Percentiles rank a stretch among this genome's conserved stretches.
These are phyloP conservation scores for Thinopyrum elongatum DNA, from an alignment of 176 grass and related monocot genomes.

Conservation along the genomic window DNA sequence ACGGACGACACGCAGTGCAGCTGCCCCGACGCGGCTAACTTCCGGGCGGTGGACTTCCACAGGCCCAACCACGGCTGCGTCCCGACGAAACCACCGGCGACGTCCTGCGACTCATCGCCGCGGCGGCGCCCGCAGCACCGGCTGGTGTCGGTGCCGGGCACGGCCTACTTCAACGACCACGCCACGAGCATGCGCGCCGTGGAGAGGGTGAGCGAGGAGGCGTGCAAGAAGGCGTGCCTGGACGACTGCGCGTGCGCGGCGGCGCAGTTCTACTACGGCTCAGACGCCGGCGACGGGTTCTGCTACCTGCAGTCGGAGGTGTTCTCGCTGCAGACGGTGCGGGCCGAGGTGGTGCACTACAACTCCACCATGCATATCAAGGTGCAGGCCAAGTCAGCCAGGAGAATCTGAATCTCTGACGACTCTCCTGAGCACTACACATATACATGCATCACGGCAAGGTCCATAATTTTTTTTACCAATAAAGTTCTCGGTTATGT, in stretches of 20 bases:
- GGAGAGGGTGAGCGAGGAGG: constrained; percentile 33
- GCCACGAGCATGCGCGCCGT: constrained; percentile 22
- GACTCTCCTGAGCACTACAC: no score
- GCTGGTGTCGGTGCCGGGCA: constrained; percentile 24
- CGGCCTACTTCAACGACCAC: constrained; percentile 39
- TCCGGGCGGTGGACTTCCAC: constrained; percentile 39
- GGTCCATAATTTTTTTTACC: background rate
- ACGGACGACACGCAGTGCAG: constrained; percentile 49
- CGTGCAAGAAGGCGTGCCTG: constrained; percentile 44
- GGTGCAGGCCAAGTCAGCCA: background rate
- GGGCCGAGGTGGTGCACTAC: constrained; percentile 32
- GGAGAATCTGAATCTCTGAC: background rate
- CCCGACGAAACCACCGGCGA: background rate
- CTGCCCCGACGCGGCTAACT: constrained; percentile 49
- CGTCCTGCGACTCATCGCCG: background rate
- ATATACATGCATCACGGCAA: background rate
- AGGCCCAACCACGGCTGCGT: constrained; percentile 50
- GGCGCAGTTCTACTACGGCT: constrained; percentile 40
- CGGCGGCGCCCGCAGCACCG: background rate
- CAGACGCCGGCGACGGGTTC: constrained; percentile 9
- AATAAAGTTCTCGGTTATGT: no score
- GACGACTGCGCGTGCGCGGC: constrained; percentile 37
- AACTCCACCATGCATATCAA: constrained; percentile 45
- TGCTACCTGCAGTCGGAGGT: constrained; percentile 49
- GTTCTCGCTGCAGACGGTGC: constrained; percentile 26